These are phyloP conservation scores for Alternaria longipes DNA, from an alignment of 2,329 filamentous ascomycete genomes.

Conservation along the genomic window DNA sequence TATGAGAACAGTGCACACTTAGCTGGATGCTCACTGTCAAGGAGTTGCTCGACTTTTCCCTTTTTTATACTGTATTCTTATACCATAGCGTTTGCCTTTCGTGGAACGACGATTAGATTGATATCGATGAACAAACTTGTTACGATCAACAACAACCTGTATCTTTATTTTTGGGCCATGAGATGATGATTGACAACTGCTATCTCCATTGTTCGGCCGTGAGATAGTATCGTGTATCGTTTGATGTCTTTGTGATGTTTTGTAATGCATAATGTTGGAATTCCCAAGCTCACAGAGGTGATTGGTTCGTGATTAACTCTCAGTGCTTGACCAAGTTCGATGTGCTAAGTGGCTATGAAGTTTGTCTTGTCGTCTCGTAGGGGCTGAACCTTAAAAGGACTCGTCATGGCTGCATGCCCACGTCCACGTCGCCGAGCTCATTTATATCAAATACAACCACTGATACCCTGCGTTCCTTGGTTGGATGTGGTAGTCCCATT, in stretches of 20 bases:
- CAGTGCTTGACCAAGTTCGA: neutral
- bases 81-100: neutral
- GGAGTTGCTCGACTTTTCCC: constrained; percentile 2
- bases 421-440: neutral
- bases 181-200: neutral
- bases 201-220: neutral
- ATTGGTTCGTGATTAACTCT: neutral
- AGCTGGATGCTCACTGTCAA: constrained; percentile 1
- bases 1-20: neutral
- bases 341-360: neutral
- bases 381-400: neutral
- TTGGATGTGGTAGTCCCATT: neutral
- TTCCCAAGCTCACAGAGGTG: neutral
- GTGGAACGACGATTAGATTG: neutral
- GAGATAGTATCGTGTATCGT: neutral
- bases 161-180: neutral
- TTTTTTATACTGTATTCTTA: constrained; percentile 6
- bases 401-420: neutral
- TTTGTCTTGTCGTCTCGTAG: neutral
- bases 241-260: too few species aligned
- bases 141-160: neutral
- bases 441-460: neutral
- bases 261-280: neutral
- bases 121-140: neutral
- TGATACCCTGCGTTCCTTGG: neutral